phyloP scores from a whole-genome alignment of 2,329 filamentous ascomycete species.

The Onygena corvina region DNA sequence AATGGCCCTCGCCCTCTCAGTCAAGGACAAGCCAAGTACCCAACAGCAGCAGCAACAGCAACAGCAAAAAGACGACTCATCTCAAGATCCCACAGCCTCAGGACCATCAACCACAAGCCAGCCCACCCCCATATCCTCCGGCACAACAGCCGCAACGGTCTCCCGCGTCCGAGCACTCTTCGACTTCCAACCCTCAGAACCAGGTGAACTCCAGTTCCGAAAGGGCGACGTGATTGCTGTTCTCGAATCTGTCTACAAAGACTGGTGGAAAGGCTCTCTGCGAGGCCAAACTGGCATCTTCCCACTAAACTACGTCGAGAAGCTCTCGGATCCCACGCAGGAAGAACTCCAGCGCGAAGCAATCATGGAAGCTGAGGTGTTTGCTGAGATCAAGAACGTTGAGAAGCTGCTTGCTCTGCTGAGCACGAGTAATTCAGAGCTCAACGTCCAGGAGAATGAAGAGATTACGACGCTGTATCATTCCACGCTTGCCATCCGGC shows the following conservation, averaged over 20 bases:
- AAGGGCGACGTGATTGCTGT: conserved; percentile 97
- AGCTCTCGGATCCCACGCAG: conserved; percentile 82
- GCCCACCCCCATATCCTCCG: conserved; percentile 49
- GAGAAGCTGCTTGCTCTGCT: conserved; percentile 76
- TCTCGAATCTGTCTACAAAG: conserved; percentile 94
- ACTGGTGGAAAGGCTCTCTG: conserved; percentile 97
- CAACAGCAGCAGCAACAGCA: conserved; percentile 24
- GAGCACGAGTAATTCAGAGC: conserved; percentile 70
- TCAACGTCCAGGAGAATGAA: conserved; percentile 84
- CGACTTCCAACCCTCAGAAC: conserved; percentile 88
- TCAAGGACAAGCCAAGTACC: conserved; percentile 62
- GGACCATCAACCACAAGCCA: conserved; percentile 34
- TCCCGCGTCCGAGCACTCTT: conserved; percentile 87
- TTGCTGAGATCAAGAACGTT: conserved; percentile 64
- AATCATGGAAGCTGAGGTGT: conserved; percentile 79
- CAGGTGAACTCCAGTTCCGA: conserved; percentile 88
- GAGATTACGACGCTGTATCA: conserved; percentile 89
- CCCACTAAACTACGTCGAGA: conserved; percentile 96
- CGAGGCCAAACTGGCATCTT: conserved; percentile 95
- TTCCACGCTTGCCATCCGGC: conserved; percentile 82
- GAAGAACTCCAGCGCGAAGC: conserved; percentile 92
- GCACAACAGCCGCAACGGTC: conserved; percentile 90
- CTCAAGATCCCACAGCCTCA: conserved; percentile 33
- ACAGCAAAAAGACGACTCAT: conserved; percentile 19
- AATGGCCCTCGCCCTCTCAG: conserved; percentile 82